phyloP scores from a whole-genome alignment of 192 early-diverging fungal genomes.

The Podila horticola region DNA sequence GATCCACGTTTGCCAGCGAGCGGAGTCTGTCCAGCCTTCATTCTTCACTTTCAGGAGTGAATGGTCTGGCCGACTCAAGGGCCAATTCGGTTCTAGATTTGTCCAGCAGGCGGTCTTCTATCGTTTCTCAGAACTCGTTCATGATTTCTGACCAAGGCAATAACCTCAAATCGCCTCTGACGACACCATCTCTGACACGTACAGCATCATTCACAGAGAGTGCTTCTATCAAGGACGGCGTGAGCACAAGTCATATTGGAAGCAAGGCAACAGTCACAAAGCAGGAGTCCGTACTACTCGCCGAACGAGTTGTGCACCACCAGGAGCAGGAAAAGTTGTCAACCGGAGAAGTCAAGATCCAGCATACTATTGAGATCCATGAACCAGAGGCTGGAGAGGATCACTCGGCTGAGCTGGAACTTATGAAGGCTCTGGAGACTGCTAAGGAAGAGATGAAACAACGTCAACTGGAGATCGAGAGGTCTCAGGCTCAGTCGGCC shows the following conservation, averaged over 20 bases:
- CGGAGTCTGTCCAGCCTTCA: constrained; percentile 21
- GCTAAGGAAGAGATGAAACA: constrained; percentile 42
- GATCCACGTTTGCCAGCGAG: constrained; percentile 31
- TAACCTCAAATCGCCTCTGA: constrained; percentile 15
- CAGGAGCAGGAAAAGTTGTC: neutral
- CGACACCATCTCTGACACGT: constrained; percentile 33
- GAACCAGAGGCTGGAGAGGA: constrained; percentile 1
- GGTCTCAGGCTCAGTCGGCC: neutral
- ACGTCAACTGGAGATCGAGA: constrained; percentile 21
- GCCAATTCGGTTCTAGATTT: constrained; percentile 9
- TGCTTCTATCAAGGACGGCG: constrained; percentile 4
- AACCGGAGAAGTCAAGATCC: neutral
- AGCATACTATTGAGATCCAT: neutral
- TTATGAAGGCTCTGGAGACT: constrained; percentile 37
- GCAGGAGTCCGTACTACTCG: neutral
- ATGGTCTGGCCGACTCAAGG: constrained; percentile 7
- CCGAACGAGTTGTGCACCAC: neutral
- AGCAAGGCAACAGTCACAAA: neutral
- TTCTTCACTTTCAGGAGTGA: constrained; percentile 11
- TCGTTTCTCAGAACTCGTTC: constrained; percentile 45
- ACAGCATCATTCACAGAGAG: constrained; percentile 31
- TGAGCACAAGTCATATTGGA: neutral
- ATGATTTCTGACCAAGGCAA: constrained; percentile 45
- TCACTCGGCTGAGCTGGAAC: constrained; percentile 17
- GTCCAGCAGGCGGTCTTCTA: constrained; percentile 44